These are phyloP conservation scores for Xylariaceae sp. DNA, from an alignment of 2,329 filamentous ascomycete genomes.

Conservation along the genomic window DNA sequence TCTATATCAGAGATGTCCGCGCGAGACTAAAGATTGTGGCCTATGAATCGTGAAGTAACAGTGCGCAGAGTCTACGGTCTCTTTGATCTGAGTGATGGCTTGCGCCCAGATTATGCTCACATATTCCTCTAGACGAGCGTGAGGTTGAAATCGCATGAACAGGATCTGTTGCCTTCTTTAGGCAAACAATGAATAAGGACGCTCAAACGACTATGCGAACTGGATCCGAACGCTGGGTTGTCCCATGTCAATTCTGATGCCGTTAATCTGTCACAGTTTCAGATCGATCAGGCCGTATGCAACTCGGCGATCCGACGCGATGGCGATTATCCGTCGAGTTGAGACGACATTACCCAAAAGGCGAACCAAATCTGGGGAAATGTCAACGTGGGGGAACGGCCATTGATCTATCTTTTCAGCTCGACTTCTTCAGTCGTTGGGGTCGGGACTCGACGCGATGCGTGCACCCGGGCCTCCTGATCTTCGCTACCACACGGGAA, in stretches of 20 bases:
- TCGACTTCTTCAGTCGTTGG: neutral
- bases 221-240: neutral
- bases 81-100: too few species aligned
- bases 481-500: conserved; percentile 6
- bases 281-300: conserved; percentile 1
- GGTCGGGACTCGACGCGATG: neutral
- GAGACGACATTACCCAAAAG: conserved; percentile 8
- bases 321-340: conserved; percentile 12
- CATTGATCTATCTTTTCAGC: neutral
- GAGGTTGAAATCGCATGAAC: too few species aligned
- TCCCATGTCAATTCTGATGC: conserved; percentile 2
- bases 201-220: too few species aligned
- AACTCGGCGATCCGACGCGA: conserved; percentile 15
- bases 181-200: too few species aligned
- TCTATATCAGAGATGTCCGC: too few species aligned
- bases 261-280: conserved; percentile 16
- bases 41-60: too few species aligned
- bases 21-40: too few species aligned
- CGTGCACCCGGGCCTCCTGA: conserved; percentile 8
- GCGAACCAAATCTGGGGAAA: neutral
- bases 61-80: too few species aligned
- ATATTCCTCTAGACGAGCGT: too few species aligned
- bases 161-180: too few species aligned
- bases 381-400: neutral
- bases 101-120: too few species aligned